Evolutionary conservation across 345 rosid genomes (phyloP).

Genomic region (Clarkia xantiana): DNA sequence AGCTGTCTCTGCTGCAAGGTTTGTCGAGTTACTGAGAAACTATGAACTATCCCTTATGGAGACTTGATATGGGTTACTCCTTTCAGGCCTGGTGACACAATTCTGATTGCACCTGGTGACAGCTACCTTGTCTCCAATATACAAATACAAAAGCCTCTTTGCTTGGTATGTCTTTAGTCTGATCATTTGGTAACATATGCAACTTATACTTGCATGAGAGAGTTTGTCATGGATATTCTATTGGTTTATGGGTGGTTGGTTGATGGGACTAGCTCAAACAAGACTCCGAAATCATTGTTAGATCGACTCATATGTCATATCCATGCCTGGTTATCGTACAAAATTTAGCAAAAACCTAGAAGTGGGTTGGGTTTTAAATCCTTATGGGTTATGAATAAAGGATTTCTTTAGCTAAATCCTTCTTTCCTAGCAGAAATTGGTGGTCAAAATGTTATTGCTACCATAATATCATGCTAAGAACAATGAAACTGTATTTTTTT

Average conservation of each 20-base stretch:
- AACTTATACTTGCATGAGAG: background rate
- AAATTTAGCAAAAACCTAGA: no score
- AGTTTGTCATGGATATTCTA: background rate
- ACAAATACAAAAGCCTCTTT: constrained; percentile 77
- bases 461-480: background rate
- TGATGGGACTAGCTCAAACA: no score
- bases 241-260: no score
- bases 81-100: constrained; percentile 84
- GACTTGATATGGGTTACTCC: constrained; percentile 16
- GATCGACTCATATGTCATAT: no score
- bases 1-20: constrained; percentile 94
- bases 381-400: no score
- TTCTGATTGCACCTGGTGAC: constrained; percentile 79
- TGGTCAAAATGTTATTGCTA: no score
- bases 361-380: no score
- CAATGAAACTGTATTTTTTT: background rate
- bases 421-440: no score
- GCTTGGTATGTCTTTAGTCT: constrained; percentile 53
- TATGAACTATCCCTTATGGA: background rate
- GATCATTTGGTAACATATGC: background rate
- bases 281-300: no score
- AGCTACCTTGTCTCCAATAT: constrained; percentile 61
- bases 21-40: constrained; percentile 10
- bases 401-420: no score
- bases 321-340: no score